A percentile compares a stretch with the other conserved stretches of the same genome.
These are phyloP conservation scores for Inonotus hispidus DNA, from an alignment of 1,284 basidiomycete species.

Conservation along the genomic window DNA sequence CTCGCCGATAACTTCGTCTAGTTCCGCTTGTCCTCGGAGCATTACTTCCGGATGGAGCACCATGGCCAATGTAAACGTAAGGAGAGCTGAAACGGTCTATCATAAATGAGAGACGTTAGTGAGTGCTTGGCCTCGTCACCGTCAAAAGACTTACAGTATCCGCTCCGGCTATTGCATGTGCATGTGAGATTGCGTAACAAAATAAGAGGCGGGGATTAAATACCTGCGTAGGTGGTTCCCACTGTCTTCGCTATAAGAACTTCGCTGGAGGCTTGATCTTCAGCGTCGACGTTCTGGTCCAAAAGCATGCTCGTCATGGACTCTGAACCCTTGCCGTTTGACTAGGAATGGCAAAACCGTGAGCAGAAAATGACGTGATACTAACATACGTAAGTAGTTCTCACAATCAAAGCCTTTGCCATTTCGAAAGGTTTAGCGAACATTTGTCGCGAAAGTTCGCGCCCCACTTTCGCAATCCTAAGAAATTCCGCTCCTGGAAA, in stretches of 20 bases:
- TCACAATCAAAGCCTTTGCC: neutral
- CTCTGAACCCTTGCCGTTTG: slow-evolving; percentile 10
- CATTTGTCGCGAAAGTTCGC: slow-evolving; percentile 8
- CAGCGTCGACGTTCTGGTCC: slow-evolving; percentile 1
- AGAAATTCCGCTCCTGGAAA: slow-evolving; percentile 21
- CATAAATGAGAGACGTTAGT: neutral
- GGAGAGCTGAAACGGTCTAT: slow-evolving; percentile 1
- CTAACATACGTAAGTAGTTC: neutral
- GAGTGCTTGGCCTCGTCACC: neutral
- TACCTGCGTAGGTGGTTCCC: slow-evolving; percentile 3
- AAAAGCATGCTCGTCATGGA: slow-evolving; percentile 15
- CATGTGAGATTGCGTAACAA: neutral
- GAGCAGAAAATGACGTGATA: neutral
- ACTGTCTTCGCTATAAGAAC: slow-evolving; percentile 11
- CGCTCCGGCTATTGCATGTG: neutral
- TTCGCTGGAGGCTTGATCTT: slow-evolving; percentile 1
- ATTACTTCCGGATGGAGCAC: slow-evolving; percentile 17
- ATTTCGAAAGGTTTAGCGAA: neutral
- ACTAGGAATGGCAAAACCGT: neutral
- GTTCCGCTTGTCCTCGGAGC: slow-evolving; percentile 17
- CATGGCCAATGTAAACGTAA: slow-evolving; percentile 18
- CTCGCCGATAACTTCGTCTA: slow-evolving; percentile 22
- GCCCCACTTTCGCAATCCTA: slow-evolving; percentile 1
- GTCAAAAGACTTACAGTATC: neutral
- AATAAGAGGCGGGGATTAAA: neutral